A percentile compares a stretch with the other conserved stretches of the same genome.
Conservation (phyloP, 768 basidiomycete species). For the Panus rudis region DNA sequence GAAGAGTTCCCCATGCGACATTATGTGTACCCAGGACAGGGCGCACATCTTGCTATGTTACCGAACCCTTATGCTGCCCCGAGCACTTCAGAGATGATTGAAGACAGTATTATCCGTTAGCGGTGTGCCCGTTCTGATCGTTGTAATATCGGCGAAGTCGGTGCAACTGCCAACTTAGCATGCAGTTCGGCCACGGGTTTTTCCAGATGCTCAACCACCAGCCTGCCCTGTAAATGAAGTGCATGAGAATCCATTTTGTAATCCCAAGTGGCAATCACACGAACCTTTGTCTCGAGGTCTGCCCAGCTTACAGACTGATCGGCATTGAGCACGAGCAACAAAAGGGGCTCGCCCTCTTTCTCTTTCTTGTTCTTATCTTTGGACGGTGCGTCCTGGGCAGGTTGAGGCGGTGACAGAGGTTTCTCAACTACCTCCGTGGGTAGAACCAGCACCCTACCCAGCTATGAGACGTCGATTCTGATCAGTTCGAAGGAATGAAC, state of each 20-base stretch:
- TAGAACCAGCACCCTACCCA: constrained; percentile 64
- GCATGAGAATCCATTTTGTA: neutral
- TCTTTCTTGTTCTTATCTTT: constrained; percentile 18
- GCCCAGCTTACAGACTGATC: constrained; percentile 59
- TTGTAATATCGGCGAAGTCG: constrained; percentile 9
- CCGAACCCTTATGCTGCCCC: no score
- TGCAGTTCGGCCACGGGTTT: constrained; percentile 18
- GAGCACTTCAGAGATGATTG: no score
- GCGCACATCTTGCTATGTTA: no score
- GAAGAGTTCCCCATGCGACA: no score
- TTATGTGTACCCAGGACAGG: no score
- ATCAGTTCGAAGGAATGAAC: neutral
- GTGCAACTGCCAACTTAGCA: constrained; percentile 12
- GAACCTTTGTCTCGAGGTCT: constrained; percentile 54
- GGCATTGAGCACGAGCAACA: constrained; percentile 67
- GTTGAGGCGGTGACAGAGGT: no score
- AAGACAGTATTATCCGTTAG: no score
- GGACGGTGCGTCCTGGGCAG: constrained; percentile 15
- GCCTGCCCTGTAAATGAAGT: constrained; percentile 13
- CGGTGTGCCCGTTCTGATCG: constrained; percentile 11
- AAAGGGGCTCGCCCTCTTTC: constrained; percentile 40
- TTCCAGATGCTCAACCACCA: constrained; percentile 19
- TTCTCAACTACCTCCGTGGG: constrained; percentile 45
- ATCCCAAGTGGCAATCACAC: constrained; percentile 12
- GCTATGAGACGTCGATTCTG: constrained; percentile 27